phyloP scores from a whole-genome alignment of 371 early-diverging fungal genomes.

The Saksenaea oblongispora region DNA sequence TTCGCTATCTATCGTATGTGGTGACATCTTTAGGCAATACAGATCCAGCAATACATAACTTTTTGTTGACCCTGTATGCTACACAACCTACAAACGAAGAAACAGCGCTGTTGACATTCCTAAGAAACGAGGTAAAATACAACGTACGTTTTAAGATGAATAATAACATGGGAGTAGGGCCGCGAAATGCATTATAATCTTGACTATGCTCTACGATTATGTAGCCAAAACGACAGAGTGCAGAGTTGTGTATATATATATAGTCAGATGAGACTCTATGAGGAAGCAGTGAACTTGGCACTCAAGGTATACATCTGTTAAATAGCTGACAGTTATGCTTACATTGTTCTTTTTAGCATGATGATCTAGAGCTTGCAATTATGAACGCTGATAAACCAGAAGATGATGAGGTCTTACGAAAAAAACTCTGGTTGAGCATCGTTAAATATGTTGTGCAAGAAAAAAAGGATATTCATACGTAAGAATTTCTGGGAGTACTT shows the following conservation, averaged over 20 bases:
- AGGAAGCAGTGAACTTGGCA: slow-evolving; percentile 87
- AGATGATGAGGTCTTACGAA: slow-evolving; percentile 72
- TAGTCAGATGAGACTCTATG: slow-evolving; percentile 79
- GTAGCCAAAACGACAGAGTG: slow-evolving; percentile 71
- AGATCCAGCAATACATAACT: slow-evolving; percentile 83
- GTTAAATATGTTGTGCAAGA: slow-evolving; percentile 84
- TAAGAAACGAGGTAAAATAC: slow-evolving; percentile 52
- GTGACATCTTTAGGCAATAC: slow-evolving; percentile 63
- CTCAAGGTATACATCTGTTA: slow-evolving; percentile 55
- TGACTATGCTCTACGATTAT: slow-evolving; percentile 86
- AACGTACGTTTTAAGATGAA: background rate
- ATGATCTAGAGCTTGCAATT: slow-evolving; percentile 81
- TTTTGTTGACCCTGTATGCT: slow-evolving; percentile 72
- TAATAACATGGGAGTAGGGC: slow-evolving; percentile 39
- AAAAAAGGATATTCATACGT: slow-evolving; percentile 76
- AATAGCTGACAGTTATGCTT: background rate
- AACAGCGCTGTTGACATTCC: slow-evolving; percentile 52
- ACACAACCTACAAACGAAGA: slow-evolving; percentile 58
- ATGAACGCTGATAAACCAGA: slow-evolving; percentile 83
- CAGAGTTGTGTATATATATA: slow-evolving; percentile 86
- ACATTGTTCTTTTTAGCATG: slow-evolving; percentile 39
- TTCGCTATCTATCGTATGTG: slow-evolving; percentile 76
- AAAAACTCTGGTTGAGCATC: slow-evolving; percentile 87
- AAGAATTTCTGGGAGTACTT: background rate
- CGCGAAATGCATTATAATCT: slow-evolving; percentile 77